These are phyloP conservation scores for Cinnamomum chago DNA, from an alignment of 164 flowering plant genomes.

Conservation along the genomic window DNA sequence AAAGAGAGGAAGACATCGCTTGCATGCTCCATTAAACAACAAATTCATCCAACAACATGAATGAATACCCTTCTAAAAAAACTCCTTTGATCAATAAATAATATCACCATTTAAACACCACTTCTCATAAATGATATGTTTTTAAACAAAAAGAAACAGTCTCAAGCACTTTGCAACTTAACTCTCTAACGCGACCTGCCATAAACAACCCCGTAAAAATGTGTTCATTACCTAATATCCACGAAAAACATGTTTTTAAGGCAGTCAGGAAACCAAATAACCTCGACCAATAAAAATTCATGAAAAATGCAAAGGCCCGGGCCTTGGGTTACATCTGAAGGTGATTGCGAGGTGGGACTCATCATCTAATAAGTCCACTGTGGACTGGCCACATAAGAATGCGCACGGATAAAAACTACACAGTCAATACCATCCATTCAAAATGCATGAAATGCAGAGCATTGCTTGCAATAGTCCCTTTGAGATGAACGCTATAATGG, in stretches of 20 bases:
- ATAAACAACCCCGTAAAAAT: background rate
- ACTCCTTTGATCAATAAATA: too few relatives aligned
- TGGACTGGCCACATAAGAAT: too few relatives aligned
- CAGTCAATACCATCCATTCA: too few relatives aligned
- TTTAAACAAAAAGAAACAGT: too few relatives aligned
- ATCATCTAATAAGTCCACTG: too few relatives aligned
- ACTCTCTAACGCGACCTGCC: background rate
- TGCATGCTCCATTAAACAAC: background rate
- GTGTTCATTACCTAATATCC: background rate
- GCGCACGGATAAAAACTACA: too few relatives aligned
- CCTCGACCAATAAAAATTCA: background rate
- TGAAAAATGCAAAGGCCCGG: background rate
- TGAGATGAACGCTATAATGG: too few relatives aligned
- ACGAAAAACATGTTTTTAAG: background rate
- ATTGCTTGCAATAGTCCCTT: too few relatives aligned
- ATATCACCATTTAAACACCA: background rate
- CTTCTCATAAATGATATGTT: background rate
- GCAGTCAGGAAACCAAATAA: background rate
- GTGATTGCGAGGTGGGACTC: too few relatives aligned
- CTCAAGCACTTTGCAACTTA: background rate
- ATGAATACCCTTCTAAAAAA: too few relatives aligned
- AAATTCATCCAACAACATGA: background rate
- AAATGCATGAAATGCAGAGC: too few relatives aligned
- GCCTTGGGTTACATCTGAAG: background rate
- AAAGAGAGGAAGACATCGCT: background rate